phyloP scores from a whole-genome alignment of 495 filamentous ascomycete genomes.

The Lasiosphaeris hirsuta region DNA sequence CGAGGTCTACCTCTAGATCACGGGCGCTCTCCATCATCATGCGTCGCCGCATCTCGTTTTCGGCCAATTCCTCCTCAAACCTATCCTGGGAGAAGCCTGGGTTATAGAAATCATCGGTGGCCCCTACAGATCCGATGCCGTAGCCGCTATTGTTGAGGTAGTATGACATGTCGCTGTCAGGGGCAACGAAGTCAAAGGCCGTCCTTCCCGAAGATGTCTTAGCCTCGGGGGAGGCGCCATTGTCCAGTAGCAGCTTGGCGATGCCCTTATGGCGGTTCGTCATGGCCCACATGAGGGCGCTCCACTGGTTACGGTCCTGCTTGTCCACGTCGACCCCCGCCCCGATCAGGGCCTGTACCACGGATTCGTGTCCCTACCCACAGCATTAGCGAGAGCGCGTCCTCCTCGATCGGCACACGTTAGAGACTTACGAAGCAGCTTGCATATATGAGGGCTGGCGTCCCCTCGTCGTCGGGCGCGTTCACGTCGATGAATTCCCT shows the following conservation, averaged over 20 bases:
- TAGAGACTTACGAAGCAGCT: constrained; percentile 83
- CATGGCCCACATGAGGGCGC: constrained; percentile 99
- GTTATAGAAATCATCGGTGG: constrained; percentile 95
- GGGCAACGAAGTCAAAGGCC: constrained; percentile 93
- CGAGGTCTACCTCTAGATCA: constrained; percentile 94
- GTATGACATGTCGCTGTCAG: constrained; percentile 92
- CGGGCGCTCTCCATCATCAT: constrained; percentile 99
- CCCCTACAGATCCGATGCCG: constrained; percentile 76
- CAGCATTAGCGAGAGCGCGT: constrained; percentile 20
- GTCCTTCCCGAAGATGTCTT: constrained; percentile 92
- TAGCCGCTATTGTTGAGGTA: constrained; percentile 94
- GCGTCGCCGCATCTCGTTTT: constrained; percentile 89
- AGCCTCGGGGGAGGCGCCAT: constrained; percentile 91
- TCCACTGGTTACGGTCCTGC: constrained; percentile 96
- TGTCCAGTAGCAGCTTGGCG: constrained; percentile 83
- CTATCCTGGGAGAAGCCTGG: constrained; percentile 86
- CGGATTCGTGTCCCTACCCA: constrained; percentile 79
- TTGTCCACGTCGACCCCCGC: constrained; percentile 88
- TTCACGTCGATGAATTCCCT: constrained; percentile 82
- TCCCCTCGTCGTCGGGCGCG: constrained; percentile 89
- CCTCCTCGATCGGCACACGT: background rate
- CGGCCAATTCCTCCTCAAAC: constrained; percentile 96
- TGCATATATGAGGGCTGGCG: constrained; percentile 91
- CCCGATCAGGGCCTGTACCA: constrained; percentile 78
- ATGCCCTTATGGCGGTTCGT: constrained; percentile 96